A percentile compares a stretch with the other conserved stretches of the same genome.
Conservation (phyloP, 176 grass and related monocot genomes). For the Cenchrus americanus region DNA sequence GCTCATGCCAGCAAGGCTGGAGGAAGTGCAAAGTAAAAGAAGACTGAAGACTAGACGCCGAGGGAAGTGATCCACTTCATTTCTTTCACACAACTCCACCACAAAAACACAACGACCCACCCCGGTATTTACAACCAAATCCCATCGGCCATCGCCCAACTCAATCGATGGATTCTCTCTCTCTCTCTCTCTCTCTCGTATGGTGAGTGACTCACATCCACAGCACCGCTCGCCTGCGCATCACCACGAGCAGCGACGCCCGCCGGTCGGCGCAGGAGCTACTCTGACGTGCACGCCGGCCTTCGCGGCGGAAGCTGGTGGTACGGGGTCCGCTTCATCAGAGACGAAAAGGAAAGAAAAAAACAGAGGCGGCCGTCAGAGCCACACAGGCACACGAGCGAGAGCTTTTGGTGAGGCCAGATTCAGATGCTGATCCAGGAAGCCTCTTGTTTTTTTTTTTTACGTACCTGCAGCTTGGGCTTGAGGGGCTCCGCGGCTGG, state of each 20-base stretch:
- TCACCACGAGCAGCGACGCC: neutral
- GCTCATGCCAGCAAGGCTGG: no score
- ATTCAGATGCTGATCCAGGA: no score
- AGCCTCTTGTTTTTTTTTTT: neutral
- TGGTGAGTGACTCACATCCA: neutral
- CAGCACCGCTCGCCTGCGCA: neutral
- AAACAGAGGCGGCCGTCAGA: neutral
- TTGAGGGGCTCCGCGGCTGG: conserved; percentile 46
- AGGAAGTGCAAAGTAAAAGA: neutral
- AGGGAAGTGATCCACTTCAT: neutral
- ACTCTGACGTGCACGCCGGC: conserved; percentile 42
- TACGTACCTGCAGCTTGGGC: conserved; percentile 53
- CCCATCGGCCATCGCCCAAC: neutral
- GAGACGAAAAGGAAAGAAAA: no score
- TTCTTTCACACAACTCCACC: neutral
- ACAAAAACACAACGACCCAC: no score
- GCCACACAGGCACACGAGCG: neutral
- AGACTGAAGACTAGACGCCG: neutral
- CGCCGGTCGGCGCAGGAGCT: neutral
- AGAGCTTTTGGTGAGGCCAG: no score
- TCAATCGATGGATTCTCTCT: neutral
- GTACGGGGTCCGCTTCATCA: conserved; percentile 51
- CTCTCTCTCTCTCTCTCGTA: neutral
- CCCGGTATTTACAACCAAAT: conserved; percentile 28
- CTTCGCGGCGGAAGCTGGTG: conserved; percentile 50